Evolutionary conservation across 306 rosid species (phyloP), one percentile per base, ranked within the genome.

Genomic region (Lathyrus tuberosus): DNA sequence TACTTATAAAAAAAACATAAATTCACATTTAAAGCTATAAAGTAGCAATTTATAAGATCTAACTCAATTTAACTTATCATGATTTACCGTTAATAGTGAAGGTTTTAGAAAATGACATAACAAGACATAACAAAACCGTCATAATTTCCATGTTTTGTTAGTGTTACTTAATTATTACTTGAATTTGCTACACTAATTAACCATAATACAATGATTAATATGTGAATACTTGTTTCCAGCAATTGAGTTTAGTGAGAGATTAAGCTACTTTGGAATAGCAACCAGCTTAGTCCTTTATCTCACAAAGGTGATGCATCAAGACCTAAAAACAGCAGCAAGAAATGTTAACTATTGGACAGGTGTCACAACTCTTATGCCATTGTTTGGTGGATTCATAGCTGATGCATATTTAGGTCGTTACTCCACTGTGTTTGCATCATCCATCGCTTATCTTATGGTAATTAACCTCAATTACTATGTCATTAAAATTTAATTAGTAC

Each of bases 271-370:
- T 61, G 98, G 96, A 43, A 78, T 94, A 83, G 96, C 97, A 66
- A 79, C 88, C 0, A 94, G 96, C 76, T 87, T 94, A 66, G 83
- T 94, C 30, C 60, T 94, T 48, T 94, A 94, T 77, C 86, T 94
- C 28, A 94, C 95, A 17, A 88, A 72, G 78, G 89, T 88, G 10
- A 76, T 94, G 6, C 94, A 81, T 59, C 80, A 90, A 66, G 98
- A 94, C 69, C 86, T 94, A 4, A 87, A 90, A 54, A 82, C 86
- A 13, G 97, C 98, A 43, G 97, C 92, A 3, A 90, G 76, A 58
- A 90, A 82, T 75, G 98, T 94, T 46, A 94, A 94, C 67, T 80
- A 87, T 22, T 94, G 98, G 98, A 12, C 92, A 10, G 97, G 97
- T 44, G 96, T 88, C 52, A 94, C 98, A 51, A 94, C 98, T 20